Evolutionary conservation across 2,329 filamentous ascomycete species (phyloP).

Genomic region (Neofusicoccum umdonicola): DNA sequence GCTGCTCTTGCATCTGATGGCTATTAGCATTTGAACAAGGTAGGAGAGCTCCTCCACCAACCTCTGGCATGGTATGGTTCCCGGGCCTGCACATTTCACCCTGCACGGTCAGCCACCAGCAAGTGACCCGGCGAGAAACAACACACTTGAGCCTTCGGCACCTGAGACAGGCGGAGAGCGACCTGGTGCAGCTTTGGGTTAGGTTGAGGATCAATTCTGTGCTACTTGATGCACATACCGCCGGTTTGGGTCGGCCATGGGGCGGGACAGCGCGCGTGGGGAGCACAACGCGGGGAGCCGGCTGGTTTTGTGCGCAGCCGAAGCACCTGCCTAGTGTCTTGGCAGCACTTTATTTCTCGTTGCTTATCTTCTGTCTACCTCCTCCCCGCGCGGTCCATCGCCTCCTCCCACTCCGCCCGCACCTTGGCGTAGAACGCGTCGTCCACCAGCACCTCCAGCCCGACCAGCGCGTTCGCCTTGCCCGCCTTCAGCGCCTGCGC

Average conservation of each 20-base stretch:
- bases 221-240: neutral
- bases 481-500: slow-evolving; percentile 21
- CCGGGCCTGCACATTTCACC: slow-evolving; percentile 1
- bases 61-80: neutral
- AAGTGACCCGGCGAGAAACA: neutral
- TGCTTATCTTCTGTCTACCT: neutral
- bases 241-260: neutral
- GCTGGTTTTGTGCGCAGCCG: neutral
- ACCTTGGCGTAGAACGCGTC: slow-evolving; percentile 16
- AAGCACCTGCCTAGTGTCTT: neutral
- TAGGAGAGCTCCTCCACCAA: neutral
- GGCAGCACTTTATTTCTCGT: neutral
- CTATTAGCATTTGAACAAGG: neutral
- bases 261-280: no score
- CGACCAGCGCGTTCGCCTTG: slow-evolving; percentile 19
- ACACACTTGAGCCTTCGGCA: neutral
- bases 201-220: no score
- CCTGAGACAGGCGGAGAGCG: neutral
- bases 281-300: no score
- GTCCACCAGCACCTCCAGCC: slow-evolving; percentile 17
- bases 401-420: slow-evolving; percentile 18
- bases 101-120: neutral
- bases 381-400: slow-evolving; percentile 8
- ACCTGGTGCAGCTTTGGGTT: neutral
- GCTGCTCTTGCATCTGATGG: neutral